Evolutionary conservation across 805 yeast species (phyloP).

Genomic region (Clavispora carvajalis): DNA sequence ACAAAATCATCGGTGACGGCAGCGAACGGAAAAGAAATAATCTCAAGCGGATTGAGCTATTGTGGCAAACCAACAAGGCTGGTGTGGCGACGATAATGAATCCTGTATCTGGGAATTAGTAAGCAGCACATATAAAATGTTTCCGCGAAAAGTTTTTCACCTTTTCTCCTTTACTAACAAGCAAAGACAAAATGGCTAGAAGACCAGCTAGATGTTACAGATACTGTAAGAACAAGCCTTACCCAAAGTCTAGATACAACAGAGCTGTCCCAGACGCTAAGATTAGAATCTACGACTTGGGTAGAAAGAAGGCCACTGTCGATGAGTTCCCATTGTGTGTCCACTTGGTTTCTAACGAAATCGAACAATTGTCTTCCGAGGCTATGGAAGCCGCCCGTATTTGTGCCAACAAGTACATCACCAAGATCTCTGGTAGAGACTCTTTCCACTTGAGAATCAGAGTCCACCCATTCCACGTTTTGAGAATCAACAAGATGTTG

Average conservation of each 20-base stretch:
- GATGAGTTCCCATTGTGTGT: conserved; percentile 99
- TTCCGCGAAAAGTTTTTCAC: neutral
- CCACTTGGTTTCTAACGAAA: conserved; percentile 98
- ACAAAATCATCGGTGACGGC: too few relatives aligned
- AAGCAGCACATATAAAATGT: conserved; percentile 15
- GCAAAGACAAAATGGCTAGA: conserved; percentile 86
- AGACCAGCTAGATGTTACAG: conserved; percentile 99
- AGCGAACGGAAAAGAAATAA: too few relatives aligned
- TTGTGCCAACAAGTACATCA: conserved; percentile 99
- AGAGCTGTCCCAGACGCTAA: conserved; percentile 99
- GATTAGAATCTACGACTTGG: conserved; percentile 98
- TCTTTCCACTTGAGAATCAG: conserved; percentile 99
- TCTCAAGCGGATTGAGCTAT: too few relatives aligned
- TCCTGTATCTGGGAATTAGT: neutral
- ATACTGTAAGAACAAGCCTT: conserved; percentile 99
- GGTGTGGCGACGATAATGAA: neutral
- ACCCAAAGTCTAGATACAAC: conserved; percentile 99
- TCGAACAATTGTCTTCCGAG: conserved; percentile 98
- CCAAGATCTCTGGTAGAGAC: conserved; percentile 97
- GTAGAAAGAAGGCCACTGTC: conserved; percentile 99
- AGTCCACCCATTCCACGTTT: conserved; percentile 99
- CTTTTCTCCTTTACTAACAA: conserved; percentile 12
- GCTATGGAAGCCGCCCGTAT: conserved; percentile 99
- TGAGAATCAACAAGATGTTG: conserved; percentile 99
- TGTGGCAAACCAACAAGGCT: neutral